Evolutionary conservation across 2,329 filamentous ascomycete species (phyloP), one percentile per base, ranked within the genome.

Genomic region (Whalleya microplaca): DNA sequence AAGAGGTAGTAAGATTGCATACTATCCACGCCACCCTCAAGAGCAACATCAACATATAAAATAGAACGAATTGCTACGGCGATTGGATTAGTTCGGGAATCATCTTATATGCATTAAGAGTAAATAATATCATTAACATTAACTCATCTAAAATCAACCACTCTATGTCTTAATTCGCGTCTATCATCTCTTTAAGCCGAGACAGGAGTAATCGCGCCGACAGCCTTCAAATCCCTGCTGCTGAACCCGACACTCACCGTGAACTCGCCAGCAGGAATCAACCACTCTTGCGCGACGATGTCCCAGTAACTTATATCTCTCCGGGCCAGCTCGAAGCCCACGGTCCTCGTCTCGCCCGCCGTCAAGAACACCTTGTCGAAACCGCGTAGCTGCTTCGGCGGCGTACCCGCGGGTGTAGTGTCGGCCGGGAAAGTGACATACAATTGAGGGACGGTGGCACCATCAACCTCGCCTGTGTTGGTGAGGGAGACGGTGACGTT

Each of bases 361-460:
- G 65, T 62, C 1, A 85, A 67, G 2, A 63, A 63, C 1, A 80
- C 63, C 69, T 84, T 85, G 2, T 80, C 76, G 54, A 85, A 85
- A 47, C 73, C 80, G 61, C 81, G 73, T 6, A 83, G 75, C 63
- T 80, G 76, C 47, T 72, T 72, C 3, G 77, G 72, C 0, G 83
- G 83, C 9, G 82, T 83, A 46, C 72, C 73, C 32, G 4, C 32
- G 32, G 32, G 32, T 12, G 32, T 37, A 5, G 32, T 37, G 19
- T 68, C 67, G 62, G 68, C 45, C 42, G 76, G 73, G 69, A 79
- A 72, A 4, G 65, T 61, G n/a, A 85, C 68, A 66, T 86, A 86
- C 1, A 87, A 71, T 69, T 87, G 84, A 2, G 80, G 72, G 0
- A 86, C 79, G 9, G 79, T 75, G 2, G 77, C 76, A 21, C 81